Evolutionary conservation across 176 grass and related monocot genomes (phyloP).

Genomic region (Aegilops longissima): DNA sequence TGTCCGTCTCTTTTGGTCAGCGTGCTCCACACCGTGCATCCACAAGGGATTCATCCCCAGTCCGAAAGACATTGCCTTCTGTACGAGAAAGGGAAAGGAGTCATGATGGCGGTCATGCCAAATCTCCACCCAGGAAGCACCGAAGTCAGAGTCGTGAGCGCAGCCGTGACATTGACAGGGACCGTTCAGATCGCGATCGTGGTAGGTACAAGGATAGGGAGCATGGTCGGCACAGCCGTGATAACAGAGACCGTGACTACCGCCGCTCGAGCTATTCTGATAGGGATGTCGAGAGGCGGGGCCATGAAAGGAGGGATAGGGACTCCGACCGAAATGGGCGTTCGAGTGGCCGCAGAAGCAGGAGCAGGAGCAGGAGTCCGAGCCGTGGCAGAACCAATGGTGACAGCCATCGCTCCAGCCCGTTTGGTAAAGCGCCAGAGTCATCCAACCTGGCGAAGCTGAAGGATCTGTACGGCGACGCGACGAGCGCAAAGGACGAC

Average conservation of each 20-base stretch:
- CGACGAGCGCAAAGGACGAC: slow-evolving; percentile 46
- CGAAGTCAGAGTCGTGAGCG: slow-evolving; percentile 44
- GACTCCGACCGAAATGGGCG: slow-evolving; percentile 45
- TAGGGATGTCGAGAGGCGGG: slow-evolving; percentile 39
- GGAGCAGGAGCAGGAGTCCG: slow-evolving; percentile 48
- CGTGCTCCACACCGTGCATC: slow-evolving; percentile 95
- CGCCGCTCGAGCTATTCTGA: slow-evolving; percentile 31
- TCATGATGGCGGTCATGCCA: slow-evolving; percentile 39
- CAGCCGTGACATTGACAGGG: slow-evolving; percentile 27
- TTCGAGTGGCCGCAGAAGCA: slow-evolving; percentile 37
- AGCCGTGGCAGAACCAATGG: slow-evolving; percentile 36
- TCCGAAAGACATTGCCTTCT: slow-evolving; percentile 59
- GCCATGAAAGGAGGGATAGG: slow-evolving; percentile 48
- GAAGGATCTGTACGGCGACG: slow-evolving; percentile 93
- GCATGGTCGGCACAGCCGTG: slow-evolving; percentile 24
- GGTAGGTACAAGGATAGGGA: slow-evolving; percentile 54
- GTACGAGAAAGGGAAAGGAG: slow-evolving; percentile 47
- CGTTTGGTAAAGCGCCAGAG: slow-evolving; percentile 59
- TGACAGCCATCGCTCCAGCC: slow-evolving; percentile 47
- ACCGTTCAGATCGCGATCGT: slow-evolving; percentile 41
- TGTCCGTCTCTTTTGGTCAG: slow-evolving; percentile 97
- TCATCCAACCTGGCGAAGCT: slow-evolving; percentile 76
- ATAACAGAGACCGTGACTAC: slow-evolving; percentile 44
- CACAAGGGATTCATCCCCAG: slow-evolving; percentile 88
- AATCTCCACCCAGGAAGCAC: slow-evolving; percentile 37